Evolutionary conservation across 768 basidiomycete species (phyloP).

Genomic region (Cubamyces lactineus): DNA sequence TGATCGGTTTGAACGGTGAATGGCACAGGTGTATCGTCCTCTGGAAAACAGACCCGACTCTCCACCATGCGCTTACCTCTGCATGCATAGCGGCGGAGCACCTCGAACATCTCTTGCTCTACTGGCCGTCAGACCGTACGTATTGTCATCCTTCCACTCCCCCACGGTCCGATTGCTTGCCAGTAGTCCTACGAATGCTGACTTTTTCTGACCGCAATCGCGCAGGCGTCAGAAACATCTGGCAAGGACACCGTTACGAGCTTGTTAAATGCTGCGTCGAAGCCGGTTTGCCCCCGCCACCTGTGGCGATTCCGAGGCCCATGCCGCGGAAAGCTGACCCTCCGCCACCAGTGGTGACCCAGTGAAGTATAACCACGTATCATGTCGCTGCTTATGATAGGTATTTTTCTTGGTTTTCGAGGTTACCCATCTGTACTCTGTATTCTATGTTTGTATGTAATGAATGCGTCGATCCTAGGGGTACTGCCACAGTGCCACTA

Average conservation of each 20-base stretch:
- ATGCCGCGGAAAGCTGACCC: neutral
- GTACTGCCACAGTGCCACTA: too few relatives aligned
- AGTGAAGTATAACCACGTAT: neutral
- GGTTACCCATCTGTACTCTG: too few relatives aligned
- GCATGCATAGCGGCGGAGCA: neutral
- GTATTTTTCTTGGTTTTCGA: too few relatives aligned
- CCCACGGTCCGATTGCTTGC: neutral
- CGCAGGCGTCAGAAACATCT: constrained; percentile 9
- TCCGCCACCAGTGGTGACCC: neutral
- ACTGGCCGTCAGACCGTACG: constrained; percentile 19
- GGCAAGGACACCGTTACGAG: constrained; percentile 8
- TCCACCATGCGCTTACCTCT: constrained; percentile 1
- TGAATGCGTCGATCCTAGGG: too few relatives aligned
- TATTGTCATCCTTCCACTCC: neutral
- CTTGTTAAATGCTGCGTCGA: constrained; percentile 11
- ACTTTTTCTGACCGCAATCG: neutral
- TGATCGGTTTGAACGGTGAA: neutral
- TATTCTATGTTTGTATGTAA: too few relatives aligned
- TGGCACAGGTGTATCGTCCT: constrained; percentile 12
- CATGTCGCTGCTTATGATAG: too few relatives aligned
- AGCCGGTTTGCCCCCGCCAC: constrained; percentile 10
- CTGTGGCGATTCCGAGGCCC: constrained; percentile 1
- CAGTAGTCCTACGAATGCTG: neutral
- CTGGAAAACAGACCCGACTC: constrained; percentile 14
- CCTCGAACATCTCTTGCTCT: constrained; percentile 12